Evolutionary conservation across 768 basidiomycete species (phyloP).

Genomic region (Mycena epipterygia): DNA sequence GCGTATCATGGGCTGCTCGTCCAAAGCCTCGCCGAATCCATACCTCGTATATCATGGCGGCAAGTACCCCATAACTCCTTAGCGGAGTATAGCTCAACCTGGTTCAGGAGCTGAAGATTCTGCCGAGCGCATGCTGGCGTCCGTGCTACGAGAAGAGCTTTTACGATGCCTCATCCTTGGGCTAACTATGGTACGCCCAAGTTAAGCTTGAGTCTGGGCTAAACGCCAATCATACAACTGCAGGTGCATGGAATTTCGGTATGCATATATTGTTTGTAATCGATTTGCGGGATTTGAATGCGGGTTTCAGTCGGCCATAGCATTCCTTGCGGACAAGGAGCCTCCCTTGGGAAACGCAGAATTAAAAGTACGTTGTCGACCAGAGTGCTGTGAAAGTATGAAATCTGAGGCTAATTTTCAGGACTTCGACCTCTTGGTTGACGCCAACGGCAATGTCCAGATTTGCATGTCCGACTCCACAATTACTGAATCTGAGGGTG

Average conservation of each 20-base stretch:
- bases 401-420: not conserved
- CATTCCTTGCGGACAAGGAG: not conserved
- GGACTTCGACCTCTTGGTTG: constrained; percentile 1
- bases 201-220: not conserved
- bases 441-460: not conserved
- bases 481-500: not conserved
- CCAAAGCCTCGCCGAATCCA: not conserved
- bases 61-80: not conserved
- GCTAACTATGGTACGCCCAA: not conserved
- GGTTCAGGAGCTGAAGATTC: not conserved
- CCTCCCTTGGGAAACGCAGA: not conserved
- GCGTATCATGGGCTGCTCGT: not conserved
- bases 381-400: not conserved
- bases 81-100: not conserved
- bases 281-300: too few species aligned
- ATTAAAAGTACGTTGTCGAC: not conserved
- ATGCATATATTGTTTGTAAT: not conserved
- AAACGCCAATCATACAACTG: not conserved
- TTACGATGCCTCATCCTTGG: not conserved
- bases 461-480: not conserved
- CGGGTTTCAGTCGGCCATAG: not conserved
- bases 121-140: constrained; percentile 4
- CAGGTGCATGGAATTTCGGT: constrained; percentile 6
- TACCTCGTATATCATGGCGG: constrained; percentile 6
- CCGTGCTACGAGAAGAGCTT: not conserved